A percentile compares a stretch with the other conserved stretches of the same genome.
Conservation (phyloP, 768 basidiomycete genomes). For the Termitomyces eurrhizus region DNA sequence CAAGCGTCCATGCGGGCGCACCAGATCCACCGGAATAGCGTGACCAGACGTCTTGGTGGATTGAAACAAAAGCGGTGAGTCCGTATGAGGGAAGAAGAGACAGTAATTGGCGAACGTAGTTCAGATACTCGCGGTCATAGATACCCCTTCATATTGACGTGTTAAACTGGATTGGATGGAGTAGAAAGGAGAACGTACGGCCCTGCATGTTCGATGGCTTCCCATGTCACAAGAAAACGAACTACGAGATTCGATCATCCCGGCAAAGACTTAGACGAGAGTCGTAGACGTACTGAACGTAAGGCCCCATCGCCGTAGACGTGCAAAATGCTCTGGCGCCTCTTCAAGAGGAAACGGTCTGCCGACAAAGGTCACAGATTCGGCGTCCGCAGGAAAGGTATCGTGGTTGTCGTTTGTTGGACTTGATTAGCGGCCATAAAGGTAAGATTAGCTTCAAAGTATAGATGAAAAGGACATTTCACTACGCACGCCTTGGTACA, state of each 20-base stretch:
- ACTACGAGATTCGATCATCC: constrained; percentile 39
- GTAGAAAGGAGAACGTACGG: constrained; percentile 54
- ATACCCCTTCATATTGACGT: constrained; percentile 49
- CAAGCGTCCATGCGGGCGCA: constrained; percentile 94
- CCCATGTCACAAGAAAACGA: constrained; percentile 94
- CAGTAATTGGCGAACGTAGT: constrained; percentile 70
- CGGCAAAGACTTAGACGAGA: neutral
- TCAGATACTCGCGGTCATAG: constrained; percentile 81
- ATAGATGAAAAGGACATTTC: constrained; percentile 1
- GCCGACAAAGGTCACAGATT: constrained; percentile 78
- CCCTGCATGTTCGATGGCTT: constrained; percentile 91
- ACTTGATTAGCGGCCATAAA: constrained; percentile 29
- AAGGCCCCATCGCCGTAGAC: constrained; percentile 83
- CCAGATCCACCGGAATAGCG: constrained; percentile 93
- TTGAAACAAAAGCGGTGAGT: constrained; percentile 66
- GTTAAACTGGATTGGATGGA: constrained; percentile 1
- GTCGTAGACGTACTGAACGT: constrained; percentile 63
- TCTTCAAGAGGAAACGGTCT: constrained; percentile 90
- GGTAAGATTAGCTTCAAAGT: constrained; percentile 3
- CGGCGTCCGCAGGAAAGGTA: constrained; percentile 61
- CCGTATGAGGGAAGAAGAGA: constrained; percentile 70
- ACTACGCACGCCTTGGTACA: constrained; percentile 71
- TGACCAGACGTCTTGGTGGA: constrained; percentile 97
- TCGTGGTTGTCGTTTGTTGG: constrained; percentile 66
- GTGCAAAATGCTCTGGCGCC: constrained; percentile 78